Evolutionary conservation across 805 yeast genomes (phyloP).

Genomic region (Sugiyamaella qingdaonensis): DNA sequence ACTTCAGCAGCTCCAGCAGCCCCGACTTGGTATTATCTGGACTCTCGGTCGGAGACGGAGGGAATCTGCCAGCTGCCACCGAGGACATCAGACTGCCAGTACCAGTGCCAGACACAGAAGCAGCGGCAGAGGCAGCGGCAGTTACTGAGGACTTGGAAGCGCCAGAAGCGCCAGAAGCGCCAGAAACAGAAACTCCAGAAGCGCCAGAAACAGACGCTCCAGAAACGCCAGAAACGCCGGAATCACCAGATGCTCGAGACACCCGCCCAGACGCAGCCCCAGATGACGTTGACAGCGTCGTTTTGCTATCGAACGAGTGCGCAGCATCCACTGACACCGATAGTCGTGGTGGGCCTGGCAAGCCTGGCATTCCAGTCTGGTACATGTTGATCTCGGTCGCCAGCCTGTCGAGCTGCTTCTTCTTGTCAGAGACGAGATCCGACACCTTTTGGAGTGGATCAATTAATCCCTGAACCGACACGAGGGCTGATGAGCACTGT

Average conservation of each 20-base stretch:
- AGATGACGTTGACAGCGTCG: not conserved
- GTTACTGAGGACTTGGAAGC: too few relatives aligned
- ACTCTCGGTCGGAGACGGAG: slow-evolving; percentile 1
- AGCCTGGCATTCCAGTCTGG: not conserved
- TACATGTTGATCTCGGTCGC: too few relatives aligned
- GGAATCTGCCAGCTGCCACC: not conserved
- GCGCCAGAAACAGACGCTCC: too few relatives aligned
- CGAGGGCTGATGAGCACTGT: slow-evolving; percentile 59
- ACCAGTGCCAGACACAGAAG: not conserved
- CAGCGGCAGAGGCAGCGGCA: not conserved
- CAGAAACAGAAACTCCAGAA: too few relatives aligned
- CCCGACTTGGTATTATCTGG: not conserved
- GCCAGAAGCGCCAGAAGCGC: too few relatives aligned
- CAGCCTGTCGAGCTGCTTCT: not conserved
- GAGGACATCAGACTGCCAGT: not conserved
- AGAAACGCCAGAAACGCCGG: too few relatives aligned
- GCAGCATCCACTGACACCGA: not conserved
- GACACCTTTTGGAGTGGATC: not conserved
- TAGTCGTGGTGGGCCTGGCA: not conserved
- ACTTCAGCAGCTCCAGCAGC: not conserved
- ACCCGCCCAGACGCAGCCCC: too few relatives aligned
- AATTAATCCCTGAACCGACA: slow-evolving; percentile 33
- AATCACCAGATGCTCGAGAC: too few relatives aligned
- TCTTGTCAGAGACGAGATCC: not conserved
- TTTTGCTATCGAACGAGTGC: not conserved